Conservation (phyloP, 177 flowering plant species). For the Vitis hybrid region DNA sequence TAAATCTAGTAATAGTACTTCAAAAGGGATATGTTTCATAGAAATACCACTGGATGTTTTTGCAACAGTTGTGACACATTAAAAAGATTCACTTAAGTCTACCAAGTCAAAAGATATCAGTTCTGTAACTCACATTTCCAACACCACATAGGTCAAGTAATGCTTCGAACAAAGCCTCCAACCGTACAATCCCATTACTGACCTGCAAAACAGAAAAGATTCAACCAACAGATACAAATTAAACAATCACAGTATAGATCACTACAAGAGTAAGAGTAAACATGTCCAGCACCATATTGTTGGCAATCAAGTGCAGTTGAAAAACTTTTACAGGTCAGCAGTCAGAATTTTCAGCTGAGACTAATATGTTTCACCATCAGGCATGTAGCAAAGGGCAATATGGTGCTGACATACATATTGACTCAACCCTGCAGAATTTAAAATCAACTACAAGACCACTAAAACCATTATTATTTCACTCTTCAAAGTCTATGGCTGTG, state of each 20-base stretch:
- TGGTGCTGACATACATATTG: background rate
- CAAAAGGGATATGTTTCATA: too few relatives aligned
- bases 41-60: too few relatives aligned
- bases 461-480: too few relatives aligned
- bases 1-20: too few relatives aligned
- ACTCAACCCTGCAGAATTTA: too few relatives aligned
- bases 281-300: background rate
- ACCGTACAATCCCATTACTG: constrained; percentile 44
- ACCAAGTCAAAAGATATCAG: background rate
- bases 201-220: constrained; percentile 50
- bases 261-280: background rate
- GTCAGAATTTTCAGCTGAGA: too few relatives aligned
- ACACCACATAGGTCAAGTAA: constrained; percentile 60
- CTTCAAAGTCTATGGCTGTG: too few relatives aligned
- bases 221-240: background rate
- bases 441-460: too few relatives aligned
- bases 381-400: background rate
- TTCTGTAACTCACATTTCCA: constrained; percentile 66
- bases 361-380: background rate
- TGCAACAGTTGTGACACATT: too few relatives aligned
- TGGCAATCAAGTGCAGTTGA: background rate
- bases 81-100: background rate
- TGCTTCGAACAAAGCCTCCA: constrained; percentile 54
- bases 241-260: background rate
- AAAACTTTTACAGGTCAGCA: background rate